Evolutionary conservation across 1,284 basidiomycete genomes (phyloP).

Genomic region (Clitocybe nebularis): DNA sequence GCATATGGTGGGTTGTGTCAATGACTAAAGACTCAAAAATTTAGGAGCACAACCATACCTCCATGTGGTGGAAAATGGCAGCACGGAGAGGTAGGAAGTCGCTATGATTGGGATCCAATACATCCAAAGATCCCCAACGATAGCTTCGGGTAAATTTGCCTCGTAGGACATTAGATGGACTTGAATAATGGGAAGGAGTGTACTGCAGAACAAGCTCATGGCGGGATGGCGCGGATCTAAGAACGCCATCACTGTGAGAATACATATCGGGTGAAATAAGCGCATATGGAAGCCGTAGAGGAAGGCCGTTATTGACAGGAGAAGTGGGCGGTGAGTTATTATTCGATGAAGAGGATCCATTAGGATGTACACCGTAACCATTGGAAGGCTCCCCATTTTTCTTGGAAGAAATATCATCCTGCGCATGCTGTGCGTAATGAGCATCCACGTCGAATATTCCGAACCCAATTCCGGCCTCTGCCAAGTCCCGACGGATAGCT

Average conservation of each 20-base stretch:
- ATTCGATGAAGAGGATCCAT: constrained; percentile 43
- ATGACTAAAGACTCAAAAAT: constrained; percentile 19
- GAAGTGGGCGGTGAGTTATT: constrained; percentile 58
- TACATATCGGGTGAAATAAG: constrained; percentile 77
- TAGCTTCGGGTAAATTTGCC: constrained; percentile 67
- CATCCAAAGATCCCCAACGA: constrained; percentile 77
- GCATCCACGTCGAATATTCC: constrained; percentile 75
- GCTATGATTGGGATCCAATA: constrained; percentile 70
- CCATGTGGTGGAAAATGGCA: constrained; percentile 79
- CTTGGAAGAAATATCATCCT: constrained; percentile 33
- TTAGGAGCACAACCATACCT: constrained; percentile 44
- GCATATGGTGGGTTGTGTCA: constrained; percentile 21
- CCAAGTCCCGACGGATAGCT: constrained; percentile 73
- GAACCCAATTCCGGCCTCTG: constrained; percentile 77
- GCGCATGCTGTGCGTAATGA: constrained; percentile 40
- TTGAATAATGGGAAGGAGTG: constrained; percentile 46
- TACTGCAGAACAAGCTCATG: constrained; percentile 70
- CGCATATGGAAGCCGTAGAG: constrained; percentile 70
- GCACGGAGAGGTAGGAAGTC: constrained; percentile 72
- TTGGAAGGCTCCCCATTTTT: constrained; percentile 44
- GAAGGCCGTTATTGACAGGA: constrained; percentile 50
- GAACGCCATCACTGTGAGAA: constrained; percentile 75
- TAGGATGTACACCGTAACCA: constrained; percentile 44
- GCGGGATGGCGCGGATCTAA: constrained; percentile 47
- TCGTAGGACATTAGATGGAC: constrained; percentile 43